These are phyloP conservation scores for Lagenaria siceraria DNA, from an alignment of 306 rosid species.

Conservation along the genomic window DNA sequence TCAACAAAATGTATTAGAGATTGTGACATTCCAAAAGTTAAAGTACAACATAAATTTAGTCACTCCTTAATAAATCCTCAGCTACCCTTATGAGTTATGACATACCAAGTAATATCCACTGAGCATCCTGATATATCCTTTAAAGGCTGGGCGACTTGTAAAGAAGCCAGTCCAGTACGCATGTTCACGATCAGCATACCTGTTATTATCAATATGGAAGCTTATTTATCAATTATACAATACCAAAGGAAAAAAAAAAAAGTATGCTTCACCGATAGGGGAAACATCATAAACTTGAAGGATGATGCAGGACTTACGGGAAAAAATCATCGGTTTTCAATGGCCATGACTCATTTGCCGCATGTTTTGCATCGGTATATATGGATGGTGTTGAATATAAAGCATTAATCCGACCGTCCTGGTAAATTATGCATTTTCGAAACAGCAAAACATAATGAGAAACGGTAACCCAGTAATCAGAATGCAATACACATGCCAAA, in stretches of 20 bases:
- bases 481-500: not conserved
- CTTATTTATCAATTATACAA: not conserved
- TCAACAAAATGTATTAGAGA: not conserved
- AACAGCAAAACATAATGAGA: not conserved
- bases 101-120: conserved; percentile 86
- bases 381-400: conserved; percentile 87
- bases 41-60: not conserved
- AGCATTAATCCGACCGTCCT: conserved; percentile 87
- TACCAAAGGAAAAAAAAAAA: not conserved
- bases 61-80: not conserved
- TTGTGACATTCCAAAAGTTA: not conserved
- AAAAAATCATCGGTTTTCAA: conserved; percentile 81
- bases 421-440: conserved; percentile 15
- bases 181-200: conserved; percentile 59
- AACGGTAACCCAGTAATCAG: not conserved
- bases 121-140: conserved; percentile 56
- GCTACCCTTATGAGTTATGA: not conserved
- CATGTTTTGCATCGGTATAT: conserved; percentile 66
- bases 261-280: not conserved
- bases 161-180: conserved; percentile 87
- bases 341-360: conserved; percentile 73
- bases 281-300: not conserved
- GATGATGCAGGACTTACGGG: conserved; percentile 41
- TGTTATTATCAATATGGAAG: conserved; percentile 19
- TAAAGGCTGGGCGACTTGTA: conserved; percentile 66